phyloP scores from a whole-genome alignment of 2,329 filamentous ascomycete genomes.

The Neofusicoccum laricinum region DNA sequence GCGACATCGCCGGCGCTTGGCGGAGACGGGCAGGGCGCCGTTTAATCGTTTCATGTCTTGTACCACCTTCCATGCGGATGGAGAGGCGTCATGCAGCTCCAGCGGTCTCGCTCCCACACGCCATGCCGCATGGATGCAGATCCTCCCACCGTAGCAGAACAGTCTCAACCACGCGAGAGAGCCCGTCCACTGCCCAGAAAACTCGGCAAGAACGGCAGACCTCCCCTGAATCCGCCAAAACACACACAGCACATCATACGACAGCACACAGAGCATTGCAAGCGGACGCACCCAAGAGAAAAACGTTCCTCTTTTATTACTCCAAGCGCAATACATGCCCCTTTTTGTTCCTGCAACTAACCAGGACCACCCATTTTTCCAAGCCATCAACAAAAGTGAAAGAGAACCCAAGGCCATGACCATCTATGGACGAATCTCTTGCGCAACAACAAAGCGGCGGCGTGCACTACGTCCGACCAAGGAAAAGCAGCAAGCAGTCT shows the following conservation, averaged over 20 bases:
- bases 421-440: slow-evolving; percentile 2
- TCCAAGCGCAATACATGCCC: not conserved
- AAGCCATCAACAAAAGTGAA: not conserved
- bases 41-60: not conserved
- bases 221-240: not conserved
- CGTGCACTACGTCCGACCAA: slow-evolving; percentile 3
- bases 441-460: slow-evolving; percentile 1
- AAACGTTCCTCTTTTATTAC: not conserved
- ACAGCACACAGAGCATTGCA: not conserved
- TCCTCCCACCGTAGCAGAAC: not conserved
- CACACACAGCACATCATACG: not conserved
- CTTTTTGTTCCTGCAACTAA: not conserved
- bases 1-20: not conserved
- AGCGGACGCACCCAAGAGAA: not conserved
- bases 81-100: not conserved
- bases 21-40: not conserved
- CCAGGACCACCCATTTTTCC: not conserved
- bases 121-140: not conserved
- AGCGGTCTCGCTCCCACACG: not conserved
- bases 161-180: not conserved
- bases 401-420: not conserved
- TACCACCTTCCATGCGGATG: not conserved
- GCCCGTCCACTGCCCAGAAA: not conserved
- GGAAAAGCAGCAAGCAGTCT: slow-evolving; percentile 3
- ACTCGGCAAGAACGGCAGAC: not conserved